A percentile compares a stretch with the other conserved stretches of the same genome.
These are phyloP conservation scores for Suillus brevipes DNA, from an alignment of 768 basidiomycete species.

Conservation along the genomic window DNA sequence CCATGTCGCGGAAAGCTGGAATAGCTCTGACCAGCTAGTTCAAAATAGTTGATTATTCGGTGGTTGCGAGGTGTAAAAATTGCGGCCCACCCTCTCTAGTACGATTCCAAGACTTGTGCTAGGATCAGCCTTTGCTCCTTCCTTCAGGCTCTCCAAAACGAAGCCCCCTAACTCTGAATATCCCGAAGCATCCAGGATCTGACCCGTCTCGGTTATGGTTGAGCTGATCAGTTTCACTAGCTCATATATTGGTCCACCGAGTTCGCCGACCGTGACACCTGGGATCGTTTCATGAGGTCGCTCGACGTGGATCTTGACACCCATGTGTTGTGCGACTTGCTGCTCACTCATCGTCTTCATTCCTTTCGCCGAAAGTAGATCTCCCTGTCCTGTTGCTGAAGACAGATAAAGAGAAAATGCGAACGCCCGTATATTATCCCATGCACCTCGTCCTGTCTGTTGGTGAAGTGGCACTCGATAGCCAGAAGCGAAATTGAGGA, in stretches of 20 bases:
- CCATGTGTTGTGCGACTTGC: constrained; percentile 73
- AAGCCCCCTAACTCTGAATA: constrained; percentile 75
- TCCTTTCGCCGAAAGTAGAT: constrained; percentile 67
- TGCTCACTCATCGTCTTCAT: constrained; percentile 53
- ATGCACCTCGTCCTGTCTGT: constrained; percentile 77
- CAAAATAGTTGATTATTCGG: constrained; percentile 4
- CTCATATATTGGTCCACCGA: constrained; percentile 73
- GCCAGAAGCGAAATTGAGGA: constrained; percentile 84
- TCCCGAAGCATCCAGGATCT: constrained; percentile 55
- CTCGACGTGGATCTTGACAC: constrained; percentile 69
- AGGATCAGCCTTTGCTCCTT: constrained; percentile 41
- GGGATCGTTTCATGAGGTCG: constrained; percentile 65
- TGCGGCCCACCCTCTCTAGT: constrained; percentile 56
- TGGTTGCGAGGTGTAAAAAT: constrained; percentile 3
- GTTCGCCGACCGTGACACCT: constrained; percentile 71
- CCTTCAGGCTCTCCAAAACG: constrained; percentile 65
- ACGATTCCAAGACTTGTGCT: constrained; percentile 53
- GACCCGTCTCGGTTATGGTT: constrained; percentile 73
- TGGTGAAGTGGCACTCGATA: constrained; percentile 74
- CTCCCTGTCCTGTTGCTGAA: constrained; percentile 52
- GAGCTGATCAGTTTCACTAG: constrained; percentile 65
- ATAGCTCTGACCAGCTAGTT: constrained; percentile 69
- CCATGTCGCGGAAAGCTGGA: constrained; percentile 83
- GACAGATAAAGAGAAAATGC: constrained; percentile 71
- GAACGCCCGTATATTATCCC: constrained; percentile 78